Percentiles rank a stretch among this genome's conserved stretches.
Conservation (phyloP, 352 stramenopile species). For the Thalassiosira oceanica region DNA sequence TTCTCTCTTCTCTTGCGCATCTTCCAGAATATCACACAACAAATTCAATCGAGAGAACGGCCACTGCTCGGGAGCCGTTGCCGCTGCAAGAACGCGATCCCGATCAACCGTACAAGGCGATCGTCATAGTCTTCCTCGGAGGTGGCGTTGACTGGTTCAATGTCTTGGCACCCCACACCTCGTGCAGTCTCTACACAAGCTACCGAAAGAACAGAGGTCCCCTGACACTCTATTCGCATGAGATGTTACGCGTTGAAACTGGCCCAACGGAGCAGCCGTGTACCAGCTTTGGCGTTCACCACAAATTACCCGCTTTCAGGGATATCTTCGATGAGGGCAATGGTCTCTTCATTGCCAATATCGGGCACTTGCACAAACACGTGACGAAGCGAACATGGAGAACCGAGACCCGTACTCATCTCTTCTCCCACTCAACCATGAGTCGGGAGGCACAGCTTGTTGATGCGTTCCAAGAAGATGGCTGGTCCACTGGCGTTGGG, state of each 20-base stretch:
- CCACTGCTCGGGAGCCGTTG: constrained; percentile 1
- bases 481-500: constrained; percentile 40
- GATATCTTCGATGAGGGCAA: constrained; percentile 57
- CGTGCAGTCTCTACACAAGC: constrained; percentile 34
- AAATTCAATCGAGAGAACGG: constrained; percentile 22
- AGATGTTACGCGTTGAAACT: constrained; percentile 26
- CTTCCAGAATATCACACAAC: constrained; percentile 74
- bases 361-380: constrained; percentile 68
- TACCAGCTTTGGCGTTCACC: constrained; percentile 55
- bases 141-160: constrained; percentile 43
- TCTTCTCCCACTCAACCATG: constrained; percentile 73
- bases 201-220: constrained; percentile 29
- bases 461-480: constrained; percentile 58
- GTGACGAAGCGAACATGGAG: constrained; percentile 56
- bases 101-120: constrained; percentile 40
- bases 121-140: constrained; percentile 28
- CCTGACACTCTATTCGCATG: constrained; percentile 22
- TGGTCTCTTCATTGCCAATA: constrained; percentile 53
- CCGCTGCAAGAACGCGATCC: not conserved
- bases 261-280: constrained; percentile 37
- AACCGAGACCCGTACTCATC: constrained; percentile 50
- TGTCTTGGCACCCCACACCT: constrained; percentile 59
- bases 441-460: constrained; percentile 44
- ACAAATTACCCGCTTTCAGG: constrained; percentile 32
- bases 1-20: too few relatives aligned